A percentile compares a stretch with the other conserved stretches of the same genome.
Evolutionary conservation across 2,329 filamentous ascomycete species (phyloP).

Genomic region (Orbilia brochopaga): DNA sequence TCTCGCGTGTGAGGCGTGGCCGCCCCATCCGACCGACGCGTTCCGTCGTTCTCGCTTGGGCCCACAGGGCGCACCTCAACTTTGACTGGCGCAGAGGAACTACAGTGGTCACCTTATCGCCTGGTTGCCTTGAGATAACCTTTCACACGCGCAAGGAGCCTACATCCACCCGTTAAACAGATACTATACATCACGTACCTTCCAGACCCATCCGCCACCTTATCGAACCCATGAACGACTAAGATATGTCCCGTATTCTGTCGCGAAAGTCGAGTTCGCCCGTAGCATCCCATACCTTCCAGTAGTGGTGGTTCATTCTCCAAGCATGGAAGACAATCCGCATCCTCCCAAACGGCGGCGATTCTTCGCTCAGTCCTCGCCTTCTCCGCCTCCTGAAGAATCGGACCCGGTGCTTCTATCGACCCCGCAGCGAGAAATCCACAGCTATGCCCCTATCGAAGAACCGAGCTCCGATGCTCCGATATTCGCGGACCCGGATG

Average conservation of each 20-base stretch:
- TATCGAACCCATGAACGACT: background rate
- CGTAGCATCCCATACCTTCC: background rate
- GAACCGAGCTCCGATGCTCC: slow-evolving; percentile 31
- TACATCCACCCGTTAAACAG: too few species aligned
- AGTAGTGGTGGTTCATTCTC: background rate
- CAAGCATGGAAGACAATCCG: slow-evolving; percentile 47
- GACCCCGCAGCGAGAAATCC: slow-evolving; percentile 36
- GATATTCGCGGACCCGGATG: slow-evolving; percentile 37
- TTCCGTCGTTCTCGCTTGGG: too few species aligned
- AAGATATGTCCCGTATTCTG: background rate
- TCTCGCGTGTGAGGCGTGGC: too few species aligned
- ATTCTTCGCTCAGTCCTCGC: slow-evolving; percentile 44
- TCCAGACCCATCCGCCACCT: background rate
- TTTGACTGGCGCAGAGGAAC: too few species aligned
- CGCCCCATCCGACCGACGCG: too few species aligned
- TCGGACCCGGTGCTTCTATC: slow-evolving; percentile 46
- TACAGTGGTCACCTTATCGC: too few species aligned
- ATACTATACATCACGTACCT: background rate
- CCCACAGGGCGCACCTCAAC: too few species aligned
- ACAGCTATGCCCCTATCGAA: slow-evolving; percentile 7
- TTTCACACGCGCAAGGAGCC: too few species aligned
- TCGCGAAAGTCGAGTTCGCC: background rate
- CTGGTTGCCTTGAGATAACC: too few species aligned
- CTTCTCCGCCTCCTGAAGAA: slow-evolving; percentile 32
- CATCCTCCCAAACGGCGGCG: slow-evolving; percentile 44